Conservation (phyloP, 2,329 filamentous ascomycete species). For the Aureobasidium sp. region DNA sequence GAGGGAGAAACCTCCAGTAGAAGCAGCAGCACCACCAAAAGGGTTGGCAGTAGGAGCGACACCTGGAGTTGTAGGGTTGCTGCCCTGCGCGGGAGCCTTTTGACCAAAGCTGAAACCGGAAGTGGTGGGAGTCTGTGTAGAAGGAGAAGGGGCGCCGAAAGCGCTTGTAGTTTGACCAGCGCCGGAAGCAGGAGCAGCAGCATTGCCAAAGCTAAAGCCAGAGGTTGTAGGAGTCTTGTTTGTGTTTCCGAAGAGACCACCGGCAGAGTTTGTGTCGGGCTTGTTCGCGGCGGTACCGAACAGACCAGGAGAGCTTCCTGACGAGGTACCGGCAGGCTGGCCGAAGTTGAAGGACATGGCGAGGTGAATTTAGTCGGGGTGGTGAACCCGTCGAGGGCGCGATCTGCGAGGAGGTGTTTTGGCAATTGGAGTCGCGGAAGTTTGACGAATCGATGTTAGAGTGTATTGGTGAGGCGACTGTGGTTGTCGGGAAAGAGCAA, state of each 20-base stretch:
- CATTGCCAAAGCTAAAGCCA: slow-evolving; percentile 15
- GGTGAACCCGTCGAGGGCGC: slow-evolving; percentile 4
- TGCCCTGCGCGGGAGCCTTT: not conserved
- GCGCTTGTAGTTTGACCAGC: slow-evolving; percentile 8
- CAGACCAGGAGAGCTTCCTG: slow-evolving; percentile 21
- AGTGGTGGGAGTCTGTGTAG: not conserved
- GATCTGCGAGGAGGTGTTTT: not conserved
- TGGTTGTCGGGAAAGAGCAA: not conserved
- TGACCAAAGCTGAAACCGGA: slow-evolving; percentile 15
- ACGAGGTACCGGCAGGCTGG: slow-evolving; percentile 21
- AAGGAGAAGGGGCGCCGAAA: slow-evolving; percentile 15
- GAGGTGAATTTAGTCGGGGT: not conserved
- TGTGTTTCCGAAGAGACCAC: slow-evolving; percentile 17
- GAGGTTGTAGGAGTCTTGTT: slow-evolving; percentile 12
- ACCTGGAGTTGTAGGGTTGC: slow-evolving; percentile 40
- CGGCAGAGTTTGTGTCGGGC: slow-evolving; percentile 12
- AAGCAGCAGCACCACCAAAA: not conserved
- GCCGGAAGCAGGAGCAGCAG: slow-evolving; percentile 11
- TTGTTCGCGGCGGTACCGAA: slow-evolving; percentile 13
- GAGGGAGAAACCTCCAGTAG: not conserved
- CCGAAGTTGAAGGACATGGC: slow-evolving; percentile 28
- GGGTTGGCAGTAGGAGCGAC: slow-evolving; percentile 1
- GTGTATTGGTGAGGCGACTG: not conserved
- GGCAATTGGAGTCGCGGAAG: not conserved
- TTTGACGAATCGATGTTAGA: not conserved